These are phyloP conservation scores for Psilocybe mexicana DNA, from an alignment of 1,284 basidiomycete species.

Conservation along the genomic window DNA sequence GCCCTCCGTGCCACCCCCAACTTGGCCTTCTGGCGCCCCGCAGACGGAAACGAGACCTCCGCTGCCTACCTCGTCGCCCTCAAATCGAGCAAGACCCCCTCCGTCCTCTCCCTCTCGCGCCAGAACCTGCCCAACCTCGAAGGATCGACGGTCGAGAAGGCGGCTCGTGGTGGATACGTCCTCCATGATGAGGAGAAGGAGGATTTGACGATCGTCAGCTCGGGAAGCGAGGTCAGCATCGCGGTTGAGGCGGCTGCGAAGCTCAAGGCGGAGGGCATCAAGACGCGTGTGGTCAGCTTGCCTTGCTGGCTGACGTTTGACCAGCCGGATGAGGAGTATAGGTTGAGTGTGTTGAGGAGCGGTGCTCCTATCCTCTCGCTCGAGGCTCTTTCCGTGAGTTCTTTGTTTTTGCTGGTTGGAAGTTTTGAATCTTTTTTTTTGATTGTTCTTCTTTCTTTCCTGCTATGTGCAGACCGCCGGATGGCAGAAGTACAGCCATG, in stretches of 20 bases:
- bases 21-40: slow-evolving; percentile 88
- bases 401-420: neutral
- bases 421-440: neutral
- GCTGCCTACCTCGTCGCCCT: slow-evolving; percentile 86
- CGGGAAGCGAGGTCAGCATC: slow-evolving; percentile 88
- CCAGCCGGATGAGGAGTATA: slow-evolving; percentile 80
- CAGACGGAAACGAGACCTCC: slow-evolving; percentile 93
- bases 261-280: slow-evolving; percentile 76
- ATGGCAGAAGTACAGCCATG: slow-evolving; percentile 88
- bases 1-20: slow-evolving; percentile 91
- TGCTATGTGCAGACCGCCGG: slow-evolving; percentile 57
- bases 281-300: slow-evolving; percentile 83
- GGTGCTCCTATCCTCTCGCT: slow-evolving; percentile 90
- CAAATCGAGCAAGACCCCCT: slow-evolving; percentile 75
- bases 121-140: slow-evolving; percentile 95
- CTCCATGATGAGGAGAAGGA: slow-evolving; percentile 76
- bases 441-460: slow-evolving; percentile 4
- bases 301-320: slow-evolving; percentile 93
- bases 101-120: slow-evolving; percentile 85
- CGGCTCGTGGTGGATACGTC: slow-evolving; percentile 87
- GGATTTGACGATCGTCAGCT: slow-evolving; percentile 86
- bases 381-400: slow-evolving; percentile 74
- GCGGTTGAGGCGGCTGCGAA: slow-evolving; percentile 82
- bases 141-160: slow-evolving; percentile 84
- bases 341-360: slow-evolving; percentile 80